These are phyloP conservation scores for Straminergon stramineum DNA, from an alignment of 225 moss, liverwort and hornwort species.

Conservation along the genomic window DNA sequence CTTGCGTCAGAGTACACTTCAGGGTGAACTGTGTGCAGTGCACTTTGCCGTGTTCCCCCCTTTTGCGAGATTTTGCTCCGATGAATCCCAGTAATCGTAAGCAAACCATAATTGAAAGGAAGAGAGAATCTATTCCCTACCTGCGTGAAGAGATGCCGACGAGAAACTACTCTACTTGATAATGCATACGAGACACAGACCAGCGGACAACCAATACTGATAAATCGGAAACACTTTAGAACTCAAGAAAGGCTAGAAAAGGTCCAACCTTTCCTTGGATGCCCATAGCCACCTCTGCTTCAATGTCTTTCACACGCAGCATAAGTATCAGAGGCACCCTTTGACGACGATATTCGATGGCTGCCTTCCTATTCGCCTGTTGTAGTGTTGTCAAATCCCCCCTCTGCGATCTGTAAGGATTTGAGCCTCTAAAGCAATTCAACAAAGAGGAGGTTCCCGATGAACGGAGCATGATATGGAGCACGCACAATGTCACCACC, in stretches of 20 bases:
- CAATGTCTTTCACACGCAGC: conserved; percentile 31
- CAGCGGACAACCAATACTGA: not conserved
- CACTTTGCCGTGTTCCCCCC: not conserved
- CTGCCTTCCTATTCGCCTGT: conserved; percentile 3
- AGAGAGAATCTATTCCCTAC: not conserved
- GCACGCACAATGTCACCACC: conserved; percentile 13
- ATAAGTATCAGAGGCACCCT: conserved; percentile 21
- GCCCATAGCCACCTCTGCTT: conserved; percentile 20
- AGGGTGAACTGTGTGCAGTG: not conserved
- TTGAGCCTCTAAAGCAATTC: not conserved
- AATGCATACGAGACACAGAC: not conserved
- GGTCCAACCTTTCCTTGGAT: conserved; percentile 6
- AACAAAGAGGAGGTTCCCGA: not conserved
- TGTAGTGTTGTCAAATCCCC: not conserved
- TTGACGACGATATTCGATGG: conserved; percentile 25
- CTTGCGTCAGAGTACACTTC: not conserved
- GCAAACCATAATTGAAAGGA: not conserved
- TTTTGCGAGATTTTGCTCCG: not conserved
- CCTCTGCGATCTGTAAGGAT: not conserved
- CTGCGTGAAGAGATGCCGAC: not conserved
- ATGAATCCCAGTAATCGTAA: not conserved
- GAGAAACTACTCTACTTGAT: not conserved
- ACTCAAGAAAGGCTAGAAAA: not conserved
- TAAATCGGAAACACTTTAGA: not conserved
- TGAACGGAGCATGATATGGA: not conserved